Evolutionary conservation across 2,329 filamentous ascomycete species (phyloP).

Genomic region (Ustilaginoidea virens): DNA sequence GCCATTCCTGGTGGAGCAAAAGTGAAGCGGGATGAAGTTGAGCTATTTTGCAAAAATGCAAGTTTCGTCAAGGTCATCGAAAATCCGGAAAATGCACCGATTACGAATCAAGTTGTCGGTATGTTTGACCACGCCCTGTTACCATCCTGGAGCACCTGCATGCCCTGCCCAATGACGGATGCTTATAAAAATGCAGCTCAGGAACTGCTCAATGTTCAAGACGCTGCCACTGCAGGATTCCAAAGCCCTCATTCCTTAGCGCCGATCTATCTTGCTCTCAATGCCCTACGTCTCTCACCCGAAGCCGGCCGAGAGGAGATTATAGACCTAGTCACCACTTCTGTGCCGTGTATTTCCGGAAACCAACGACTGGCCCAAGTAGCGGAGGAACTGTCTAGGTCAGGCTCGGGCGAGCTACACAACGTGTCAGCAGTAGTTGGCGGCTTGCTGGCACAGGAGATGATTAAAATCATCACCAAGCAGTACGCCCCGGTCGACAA

Average conservation of each 20-base stretch:
- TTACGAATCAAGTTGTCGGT: slow-evolving; percentile 39
- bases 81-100: slow-evolving; percentile 25
- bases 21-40: slow-evolving; percentile 60
- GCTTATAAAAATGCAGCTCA: slow-evolving; percentile 29
- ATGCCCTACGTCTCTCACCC: slow-evolving; percentile 31
- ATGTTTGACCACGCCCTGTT: slow-evolving; percentile 17
- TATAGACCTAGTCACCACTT: slow-evolving; percentile 26
- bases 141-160: no score
- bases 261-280: slow-evolving; percentile 53
- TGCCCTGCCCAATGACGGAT: no score
- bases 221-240: slow-evolving; percentile 28
- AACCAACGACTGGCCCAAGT: slow-evolving; percentile 36
- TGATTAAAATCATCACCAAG: slow-evolving; percentile 74
- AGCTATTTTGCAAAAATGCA: slow-evolving; percentile 89
- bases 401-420: slow-evolving; percentile 74
- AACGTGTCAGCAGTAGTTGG: slow-evolving; percentile 80
- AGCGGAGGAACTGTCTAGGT: slow-evolving; percentile 55
- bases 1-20: slow-evolving; percentile 28
- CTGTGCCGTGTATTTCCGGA: slow-evolving; percentile 29
- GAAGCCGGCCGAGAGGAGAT: slow-evolving; percentile 36
- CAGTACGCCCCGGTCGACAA: slow-evolving; percentile 60
- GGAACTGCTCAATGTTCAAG: slow-evolving; percentile 39
- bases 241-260: slow-evolving; percentile 43
- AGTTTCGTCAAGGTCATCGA: slow-evolving; percentile 83
- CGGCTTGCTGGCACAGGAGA: slow-evolving; percentile 90